Percentiles rank a stretch among this genome's conserved stretches.
These are phyloP conservation scores for Crepidotus variabilis DNA, from an alignment of 768 basidiomycete genomes.

Conservation along the genomic window DNA sequence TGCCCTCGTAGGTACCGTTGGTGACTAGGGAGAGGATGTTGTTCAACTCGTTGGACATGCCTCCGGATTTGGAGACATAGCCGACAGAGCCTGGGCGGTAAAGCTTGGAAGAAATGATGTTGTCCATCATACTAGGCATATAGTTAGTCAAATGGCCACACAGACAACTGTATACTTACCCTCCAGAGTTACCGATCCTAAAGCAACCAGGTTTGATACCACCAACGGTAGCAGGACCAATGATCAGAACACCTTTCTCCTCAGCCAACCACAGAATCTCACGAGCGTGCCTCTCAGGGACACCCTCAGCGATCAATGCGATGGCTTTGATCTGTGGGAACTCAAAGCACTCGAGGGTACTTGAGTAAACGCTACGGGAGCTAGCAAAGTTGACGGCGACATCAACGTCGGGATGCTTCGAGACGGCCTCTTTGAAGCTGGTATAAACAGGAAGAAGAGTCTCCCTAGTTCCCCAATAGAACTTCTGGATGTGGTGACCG, in stretches of 20 bases:
- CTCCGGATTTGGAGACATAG: conserved; percentile 99
- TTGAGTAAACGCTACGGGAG: conserved; percentile 89
- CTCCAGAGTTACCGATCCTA: conserved; percentile 99
- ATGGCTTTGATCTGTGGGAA: conserved; percentile 54
- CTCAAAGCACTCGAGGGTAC: conserved; percentile 88
- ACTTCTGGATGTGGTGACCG: conserved; percentile 99
- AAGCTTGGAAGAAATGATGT: conserved; percentile 97
- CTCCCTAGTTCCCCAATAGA: conserved; percentile 99
- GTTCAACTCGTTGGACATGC: conserved; percentile 99
- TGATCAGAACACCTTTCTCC: conserved; percentile 83
- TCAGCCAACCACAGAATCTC: conserved; percentile 91
- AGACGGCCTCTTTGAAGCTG: conserved; percentile 80
- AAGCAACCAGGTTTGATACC: conserved; percentile 99
- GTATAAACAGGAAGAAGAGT: conserved; percentile 98
- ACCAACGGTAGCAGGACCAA: conserved; percentile 96
- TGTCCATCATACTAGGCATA: conserved; percentile 91
- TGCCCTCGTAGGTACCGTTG: conserved; percentile 99
- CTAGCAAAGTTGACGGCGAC: conserved; percentile 98
- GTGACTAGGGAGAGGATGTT: conserved; percentile 96
- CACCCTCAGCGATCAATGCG: conserved; percentile 97
- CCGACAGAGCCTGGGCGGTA: conserved; percentile 97
- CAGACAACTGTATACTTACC: conserved; percentile 41
- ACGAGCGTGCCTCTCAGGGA: conserved; percentile 94
- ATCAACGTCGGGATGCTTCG: conserved; percentile 95
- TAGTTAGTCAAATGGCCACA: conserved; percentile 5